Evolutionary conservation across 495 filamentous ascomycete genomes (phyloP), one percentile per base, ranked within the genome.

Genomic region (Hypomontagnella monticulosa): DNA sequence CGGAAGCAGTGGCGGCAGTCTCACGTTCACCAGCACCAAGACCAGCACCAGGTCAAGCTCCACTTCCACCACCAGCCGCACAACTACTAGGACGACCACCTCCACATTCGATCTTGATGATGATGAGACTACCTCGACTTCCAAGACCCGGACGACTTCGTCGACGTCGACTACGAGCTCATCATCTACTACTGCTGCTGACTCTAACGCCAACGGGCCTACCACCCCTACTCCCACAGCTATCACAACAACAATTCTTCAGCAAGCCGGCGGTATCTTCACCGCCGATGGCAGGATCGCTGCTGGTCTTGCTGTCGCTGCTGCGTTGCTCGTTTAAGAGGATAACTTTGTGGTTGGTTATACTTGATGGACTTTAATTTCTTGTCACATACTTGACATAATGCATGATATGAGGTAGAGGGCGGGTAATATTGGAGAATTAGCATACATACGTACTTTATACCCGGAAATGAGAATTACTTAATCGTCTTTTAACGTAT

Each of bases 241-340:
- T 20, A 34, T 69, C 32, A 65, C 55, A 7, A 65, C 61, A 4
- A 57, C 37, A 1, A 44, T 65, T 4, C 65, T 50, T 1, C 49
- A 60, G 8, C 55, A 65, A n/a, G 66, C 66, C 7, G 66, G 61
- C 4, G 66, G 60, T 20, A 57, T 64, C 14, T 65, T 64, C 50
- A 64, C 55, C 4, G 60, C 66, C 14, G 60, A 69, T 14, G 49
- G 55, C 12, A 61, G 27, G 49, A 33, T 64, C 6, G 54, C 61
- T 4, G 61, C 61, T 9, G 61, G 57, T 38, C 52, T 63, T 58
- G 55, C 51, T 38, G 53, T 51, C 4, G 58, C 36, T 19, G 53
- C 62, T 42, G 71, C 69, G 27, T 63, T 68, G 34, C 16, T 68
- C 8, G 46, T 68, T 38, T 68, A 55, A 49, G 10, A 34, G 12